phyloP scores from a whole-genome alignment of 1,139 yeast species.

The Zygoascus sp. region DNA sequence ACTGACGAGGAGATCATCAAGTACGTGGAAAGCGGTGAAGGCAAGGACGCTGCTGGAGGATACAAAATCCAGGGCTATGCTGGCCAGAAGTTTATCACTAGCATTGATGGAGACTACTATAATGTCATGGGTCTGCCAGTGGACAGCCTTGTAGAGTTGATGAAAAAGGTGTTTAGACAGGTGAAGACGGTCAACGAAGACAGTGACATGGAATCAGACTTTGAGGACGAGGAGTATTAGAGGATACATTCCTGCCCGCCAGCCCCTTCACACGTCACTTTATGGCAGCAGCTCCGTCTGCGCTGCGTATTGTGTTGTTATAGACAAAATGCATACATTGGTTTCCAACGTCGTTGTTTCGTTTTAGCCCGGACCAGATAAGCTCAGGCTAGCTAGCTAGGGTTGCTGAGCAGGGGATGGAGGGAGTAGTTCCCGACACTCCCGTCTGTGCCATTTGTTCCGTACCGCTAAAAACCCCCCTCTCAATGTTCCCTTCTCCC shows the following conservation, averaged over 20 bases:
- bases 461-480: too few species aligned
- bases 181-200: slow-evolving; percentile 22
- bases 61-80: slow-evolving; percentile 77
- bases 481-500: background rate
- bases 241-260: background rate
- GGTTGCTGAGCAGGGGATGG: too few species aligned
- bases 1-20: slow-evolving; percentile 51
- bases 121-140: slow-evolving; percentile 91
- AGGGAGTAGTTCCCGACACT: too few species aligned
- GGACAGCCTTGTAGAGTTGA: slow-evolving; percentile 47
- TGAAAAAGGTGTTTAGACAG: slow-evolving; percentile 34
- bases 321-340: too few species aligned
- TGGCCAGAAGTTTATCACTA: slow-evolving; percentile 52
- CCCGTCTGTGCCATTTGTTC: background rate
- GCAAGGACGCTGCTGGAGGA: slow-evolving; percentile 84
- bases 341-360: too few species aligned
- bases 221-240: slow-evolving; percentile 1
- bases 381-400: too few species aligned
- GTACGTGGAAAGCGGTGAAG: slow-evolving; percentile 72
- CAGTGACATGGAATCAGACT: slow-evolving; percentile 12
- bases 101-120: slow-evolving; percentile 72
- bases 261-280: background rate
- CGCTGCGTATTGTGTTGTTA: too few species aligned
- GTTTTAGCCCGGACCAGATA: too few species aligned
- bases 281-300: background rate